A percentile compares a stretch with the other conserved stretches of the same genome.
Evolutionary conservation across 169 alveolate genomes (phyloP).

Genomic region (Cryptosporidium muris): DNA sequence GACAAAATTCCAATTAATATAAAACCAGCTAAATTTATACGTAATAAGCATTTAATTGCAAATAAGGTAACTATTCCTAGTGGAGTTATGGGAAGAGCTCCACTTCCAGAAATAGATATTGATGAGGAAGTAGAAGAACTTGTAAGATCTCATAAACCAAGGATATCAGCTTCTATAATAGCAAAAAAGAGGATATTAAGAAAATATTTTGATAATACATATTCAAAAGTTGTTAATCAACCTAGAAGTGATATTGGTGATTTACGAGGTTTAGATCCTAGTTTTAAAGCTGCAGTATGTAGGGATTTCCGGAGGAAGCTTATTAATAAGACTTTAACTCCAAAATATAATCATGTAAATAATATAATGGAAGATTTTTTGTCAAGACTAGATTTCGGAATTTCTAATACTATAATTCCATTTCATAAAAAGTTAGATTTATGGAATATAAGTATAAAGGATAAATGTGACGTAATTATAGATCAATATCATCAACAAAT

Average conservation of each 20-base stretch:
- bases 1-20: slow-evolving; percentile 48
- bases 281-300: slow-evolving; percentile 46
- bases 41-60: not conserved
- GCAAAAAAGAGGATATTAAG: slow-evolving; percentile 36
- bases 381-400: slow-evolving; percentile 36
- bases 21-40: slow-evolving; percentile 11
- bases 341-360: slow-evolving; percentile 31
- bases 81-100: slow-evolving; percentile 64
- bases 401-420: slow-evolving; percentile 33
- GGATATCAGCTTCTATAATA: slow-evolving; percentile 25
- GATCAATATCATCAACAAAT: slow-evolving; percentile 49
- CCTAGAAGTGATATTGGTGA: slow-evolving; percentile 66
- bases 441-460: slow-evolving; percentile 30
- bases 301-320: slow-evolving; percentile 55
- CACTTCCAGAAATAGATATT: slow-evolving; percentile 65
- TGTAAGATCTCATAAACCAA: slow-evolving; percentile 41
- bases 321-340: slow-evolving; percentile 19
- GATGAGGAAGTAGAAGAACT: slow-evolving; percentile 62
- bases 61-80: slow-evolving; percentile 36
- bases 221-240: slow-evolving; percentile 59
- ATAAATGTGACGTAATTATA: slow-evolving; percentile 34
- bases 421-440: slow-evolving; percentile 27
- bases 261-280: slow-evolving; percentile 32
- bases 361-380: slow-evolving; percentile 42
- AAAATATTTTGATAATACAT: slow-evolving; percentile 34